Conservation (phyloP, 768 basidiomycete species). For the Pleurotus salmoneostramineus region DNA sequence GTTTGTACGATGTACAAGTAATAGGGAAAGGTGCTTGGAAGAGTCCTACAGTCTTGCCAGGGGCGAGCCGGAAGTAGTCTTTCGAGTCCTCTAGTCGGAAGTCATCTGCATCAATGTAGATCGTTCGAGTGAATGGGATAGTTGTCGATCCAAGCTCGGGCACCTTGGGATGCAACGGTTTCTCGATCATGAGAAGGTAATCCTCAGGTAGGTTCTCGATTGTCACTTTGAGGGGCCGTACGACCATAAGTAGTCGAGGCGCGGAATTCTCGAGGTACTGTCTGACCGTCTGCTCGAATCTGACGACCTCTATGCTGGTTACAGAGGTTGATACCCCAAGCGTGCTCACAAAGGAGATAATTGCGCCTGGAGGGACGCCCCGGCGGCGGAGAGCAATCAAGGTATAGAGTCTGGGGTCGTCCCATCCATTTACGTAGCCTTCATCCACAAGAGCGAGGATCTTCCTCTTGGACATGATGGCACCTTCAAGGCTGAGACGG, state of each 20-base stretch:
- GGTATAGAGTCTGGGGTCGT: constrained; percentile 96
- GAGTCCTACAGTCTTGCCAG: constrained; percentile 94
- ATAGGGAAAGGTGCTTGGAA: constrained; percentile 92
- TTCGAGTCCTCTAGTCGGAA: constrained; percentile 89
- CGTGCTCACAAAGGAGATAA: constrained; percentile 86
- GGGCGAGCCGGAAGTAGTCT: constrained; percentile 97
- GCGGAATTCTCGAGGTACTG: constrained; percentile 86
- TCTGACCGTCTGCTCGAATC: constrained; percentile 88
- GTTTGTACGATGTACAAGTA: constrained; percentile 87
- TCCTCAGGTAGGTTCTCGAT: constrained; percentile 91
- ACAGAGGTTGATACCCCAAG: constrained; percentile 90
- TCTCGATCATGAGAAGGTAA: constrained; percentile 78
- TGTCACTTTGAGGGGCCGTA: constrained; percentile 85
- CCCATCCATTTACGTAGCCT: constrained; percentile 87
- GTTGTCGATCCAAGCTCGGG: constrained; percentile 78
- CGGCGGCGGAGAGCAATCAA: constrained; percentile 93
- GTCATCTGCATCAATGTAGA: constrained; percentile 93
- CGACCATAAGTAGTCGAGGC: constrained; percentile 87
- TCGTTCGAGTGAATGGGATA: constrained; percentile 81
- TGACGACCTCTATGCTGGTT: constrained; percentile 79
- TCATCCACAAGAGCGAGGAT: constrained; percentile 85
- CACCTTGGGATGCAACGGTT: constrained; percentile 92
- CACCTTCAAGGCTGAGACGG: constrained; percentile 87
- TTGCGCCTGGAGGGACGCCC: constrained; percentile 95
- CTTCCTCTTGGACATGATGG: constrained; percentile 96